Conservation (phyloP, 2,329 filamentous ascomycete species). For the Harringtonia lauricola region DNA sequence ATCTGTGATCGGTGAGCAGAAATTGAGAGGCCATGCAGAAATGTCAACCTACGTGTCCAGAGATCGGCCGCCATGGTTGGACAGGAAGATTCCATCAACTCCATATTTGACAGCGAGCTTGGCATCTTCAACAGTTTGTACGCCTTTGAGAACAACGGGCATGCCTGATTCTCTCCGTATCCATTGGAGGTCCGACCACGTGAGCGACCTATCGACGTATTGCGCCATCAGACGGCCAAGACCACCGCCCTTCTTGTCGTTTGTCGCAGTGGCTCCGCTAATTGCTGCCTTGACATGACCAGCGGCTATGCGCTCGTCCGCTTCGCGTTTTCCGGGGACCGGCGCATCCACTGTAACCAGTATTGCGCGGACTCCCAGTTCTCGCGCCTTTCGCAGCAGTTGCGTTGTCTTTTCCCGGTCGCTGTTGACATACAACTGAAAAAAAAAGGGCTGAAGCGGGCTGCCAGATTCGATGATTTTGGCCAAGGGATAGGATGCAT, state of each 20-base stretch:
- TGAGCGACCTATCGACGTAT: slow-evolving; percentile 36
- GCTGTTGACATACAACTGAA: slow-evolving; percentile 13
- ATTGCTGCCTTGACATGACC: too few species aligned
- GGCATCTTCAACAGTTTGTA: slow-evolving; percentile 45
- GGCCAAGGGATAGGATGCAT: slow-evolving; percentile 11
- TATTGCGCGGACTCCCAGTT: slow-evolving; percentile 32
- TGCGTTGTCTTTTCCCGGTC: slow-evolving; percentile 3
- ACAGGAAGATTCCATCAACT: slow-evolving; percentile 41
- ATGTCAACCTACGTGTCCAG: too few species aligned
- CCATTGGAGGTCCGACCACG: slow-evolving; percentile 43
- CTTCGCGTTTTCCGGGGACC: slow-evolving; percentile 44
- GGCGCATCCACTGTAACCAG: slow-evolving; percentile 46
- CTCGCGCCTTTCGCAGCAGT: slow-evolving; percentile 14
- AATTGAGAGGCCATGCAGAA: too few species aligned
- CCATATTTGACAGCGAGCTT: slow-evolving; percentile 35
- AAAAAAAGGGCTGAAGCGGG: slow-evolving; percentile 17
- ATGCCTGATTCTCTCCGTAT: slow-evolving; percentile 19
- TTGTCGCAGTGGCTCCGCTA: too few species aligned
- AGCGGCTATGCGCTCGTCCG: slow-evolving; percentile 33
- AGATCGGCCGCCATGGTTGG: slow-evolving; percentile 47
- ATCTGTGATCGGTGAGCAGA: too few species aligned
- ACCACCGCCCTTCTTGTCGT: slow-evolving; percentile 25
- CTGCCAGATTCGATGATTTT: slow-evolving; percentile 11
- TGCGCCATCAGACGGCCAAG: slow-evolving; percentile 38
- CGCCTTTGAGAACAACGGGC: slow-evolving; percentile 43